Conservation (phyloP, 352 stramenopile genomes). For the Phytophthora cryptogea region DNA sequence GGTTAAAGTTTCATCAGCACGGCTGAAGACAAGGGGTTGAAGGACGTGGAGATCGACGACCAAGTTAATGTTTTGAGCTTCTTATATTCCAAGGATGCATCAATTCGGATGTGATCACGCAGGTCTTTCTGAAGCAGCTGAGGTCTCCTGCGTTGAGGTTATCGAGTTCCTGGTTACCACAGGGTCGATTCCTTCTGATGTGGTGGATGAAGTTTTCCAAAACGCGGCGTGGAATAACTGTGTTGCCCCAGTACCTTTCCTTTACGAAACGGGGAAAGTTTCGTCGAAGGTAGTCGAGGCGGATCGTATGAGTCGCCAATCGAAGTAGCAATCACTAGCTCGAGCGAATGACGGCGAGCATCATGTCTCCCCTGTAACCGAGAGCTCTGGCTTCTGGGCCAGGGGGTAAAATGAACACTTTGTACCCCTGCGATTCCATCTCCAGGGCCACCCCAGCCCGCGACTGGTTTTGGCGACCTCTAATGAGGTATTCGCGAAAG, state of each 20-base stretch:
- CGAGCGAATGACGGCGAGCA: constrained; percentile 70
- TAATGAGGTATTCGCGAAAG: constrained; percentile 58
- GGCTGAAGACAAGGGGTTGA: neutral
- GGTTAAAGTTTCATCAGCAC: neutral
- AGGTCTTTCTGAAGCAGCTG: neutral
- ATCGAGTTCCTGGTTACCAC: constrained; percentile 4
- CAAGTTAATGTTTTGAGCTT: constrained; percentile 3
- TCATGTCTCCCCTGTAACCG: constrained; percentile 62
- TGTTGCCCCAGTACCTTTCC: neutral
- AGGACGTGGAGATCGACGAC: neutral
- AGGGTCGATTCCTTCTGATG: constrained; percentile 1
- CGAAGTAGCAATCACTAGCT: constrained; percentile 17
- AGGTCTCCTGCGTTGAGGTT: neutral
- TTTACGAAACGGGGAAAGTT: neutral
- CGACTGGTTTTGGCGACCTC: constrained; percentile 38
- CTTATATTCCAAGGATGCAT: constrained; percentile 2
- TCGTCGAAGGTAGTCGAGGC: neutral
- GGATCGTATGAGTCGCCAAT: neutral
- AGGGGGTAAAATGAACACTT: constrained; percentile 74
- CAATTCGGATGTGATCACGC: neutral
- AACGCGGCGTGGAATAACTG: neutral
- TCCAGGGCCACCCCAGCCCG: constrained; percentile 57
- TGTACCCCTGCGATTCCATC: constrained; percentile 65
- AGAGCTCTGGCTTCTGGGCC: constrained; percentile 51
- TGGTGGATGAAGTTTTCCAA: constrained; percentile 2